Percentiles rank a stretch among this genome's conserved stretches.
Evolutionary conservation across 2,329 filamentous ascomycete genomes (phyloP).

Genomic region (Botrytis cinerea): DNA sequence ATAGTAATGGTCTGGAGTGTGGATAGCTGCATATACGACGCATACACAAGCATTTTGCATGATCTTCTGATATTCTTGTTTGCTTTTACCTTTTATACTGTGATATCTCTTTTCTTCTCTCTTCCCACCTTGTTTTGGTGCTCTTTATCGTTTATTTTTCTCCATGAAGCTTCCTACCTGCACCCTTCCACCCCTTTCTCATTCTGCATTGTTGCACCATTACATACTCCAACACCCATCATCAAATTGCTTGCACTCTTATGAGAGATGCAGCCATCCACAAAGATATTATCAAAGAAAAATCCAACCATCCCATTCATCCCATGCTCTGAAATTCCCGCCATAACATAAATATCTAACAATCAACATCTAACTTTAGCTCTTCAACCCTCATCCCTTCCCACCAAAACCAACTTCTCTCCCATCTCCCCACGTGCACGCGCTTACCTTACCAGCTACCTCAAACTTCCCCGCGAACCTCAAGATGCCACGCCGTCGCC

Average conservation of each 20-base stretch:
- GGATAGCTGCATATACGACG: constrained; percentile 1
- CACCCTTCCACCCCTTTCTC: neutral
- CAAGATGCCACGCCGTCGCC: neutral
- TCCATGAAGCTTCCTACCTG: neutral
- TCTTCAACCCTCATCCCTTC: neutral
- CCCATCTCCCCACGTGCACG: neutral
- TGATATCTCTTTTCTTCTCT: neutral
- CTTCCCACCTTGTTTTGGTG: neutral
- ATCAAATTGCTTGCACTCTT: neutral
- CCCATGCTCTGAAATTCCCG: neutral
- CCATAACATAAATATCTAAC: neutral
- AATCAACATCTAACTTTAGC: neutral
- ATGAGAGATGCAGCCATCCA: neutral
- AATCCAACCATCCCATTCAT: neutral
- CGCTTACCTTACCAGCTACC: neutral
- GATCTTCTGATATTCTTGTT: neutral
- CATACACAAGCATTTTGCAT: neutral
- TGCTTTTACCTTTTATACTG: neutral
- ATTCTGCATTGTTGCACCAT: neutral
- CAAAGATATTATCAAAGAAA: neutral
- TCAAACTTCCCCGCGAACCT: neutral
- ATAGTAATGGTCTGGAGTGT: neutral
- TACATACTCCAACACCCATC: neutral
- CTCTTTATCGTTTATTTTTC: neutral
- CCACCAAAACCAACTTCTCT: neutral